Evolutionary conservation across 75 land plant species (phyloP), one percentile per base, ranked within the genome.

Genomic region (Ceratopteris richardii): DNA sequence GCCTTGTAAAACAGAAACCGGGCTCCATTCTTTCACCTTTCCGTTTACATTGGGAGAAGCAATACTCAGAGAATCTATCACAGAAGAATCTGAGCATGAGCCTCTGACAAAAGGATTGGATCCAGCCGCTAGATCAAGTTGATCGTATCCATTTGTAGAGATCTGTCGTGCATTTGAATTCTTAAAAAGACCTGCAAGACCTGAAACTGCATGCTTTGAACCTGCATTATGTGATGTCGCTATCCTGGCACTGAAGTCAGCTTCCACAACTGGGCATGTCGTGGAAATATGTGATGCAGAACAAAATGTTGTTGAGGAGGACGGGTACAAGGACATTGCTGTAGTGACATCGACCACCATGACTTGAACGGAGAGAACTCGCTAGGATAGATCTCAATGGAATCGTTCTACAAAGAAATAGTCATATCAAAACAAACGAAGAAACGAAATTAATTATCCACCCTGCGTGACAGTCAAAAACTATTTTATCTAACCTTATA

Each of bases 121-220:
- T 29, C 24, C 24, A 24, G 54, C 22, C 22, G 29, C 42, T 28
- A 44, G 23, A 2, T 65, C 67, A 18, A 60, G 22, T 14, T 37
- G 5, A 31, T 64, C 64, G 28, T 18, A 30, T 29, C 16, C 21
- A 60, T 27, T 36, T 23, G 28, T 27, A 25, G 72, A 33, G 26
- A 33, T 9, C 42, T 57, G 78, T 39, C 39, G 58, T 0, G 62
- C 43, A 0, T 82, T 23, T 2, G 61, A 43, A 10, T 74, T 50
- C 0, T 77, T 57, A 54, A 84, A 84, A 9, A 84, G 64, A 53
- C 66, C 67, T 44, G 83, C 77, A 21, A 84, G 67, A 9, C 87
- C 87, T 0, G 82, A 80, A 13, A 61, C 16, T 9, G 52, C 42
- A 29, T 74, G 52, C 60, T 67, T 80, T 25, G 74, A 26, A 21